Evolutionary conservation across 1,139 yeast species (phyloP).

Genomic region (Kazachstania sp.): DNA sequence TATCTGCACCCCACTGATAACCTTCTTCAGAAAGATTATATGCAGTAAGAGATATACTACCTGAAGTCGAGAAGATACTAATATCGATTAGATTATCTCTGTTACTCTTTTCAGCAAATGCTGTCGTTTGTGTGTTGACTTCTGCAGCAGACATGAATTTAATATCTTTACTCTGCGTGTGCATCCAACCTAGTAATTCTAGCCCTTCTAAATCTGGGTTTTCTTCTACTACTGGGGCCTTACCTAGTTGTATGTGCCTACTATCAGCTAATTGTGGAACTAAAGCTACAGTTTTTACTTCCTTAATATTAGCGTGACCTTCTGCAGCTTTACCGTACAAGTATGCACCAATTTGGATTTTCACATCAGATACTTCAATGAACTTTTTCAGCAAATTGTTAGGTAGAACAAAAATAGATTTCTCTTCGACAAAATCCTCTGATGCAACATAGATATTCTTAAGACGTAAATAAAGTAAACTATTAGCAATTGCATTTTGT

Average conservation of each 20-base stretch:
- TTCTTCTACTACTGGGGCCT: slow-evolving; percentile 36
- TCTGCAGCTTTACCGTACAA: slow-evolving; percentile 68
- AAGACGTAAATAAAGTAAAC: slow-evolving; percentile 62
- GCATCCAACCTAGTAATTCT: slow-evolving; percentile 73
- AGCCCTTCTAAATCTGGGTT: slow-evolving; percentile 37
- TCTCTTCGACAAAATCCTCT: slow-evolving; percentile 47
- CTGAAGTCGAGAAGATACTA: slow-evolving; percentile 69
- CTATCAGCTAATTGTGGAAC: slow-evolving; percentile 84
- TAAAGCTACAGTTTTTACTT: slow-evolving; percentile 63
- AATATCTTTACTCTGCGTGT: slow-evolving; percentile 61
- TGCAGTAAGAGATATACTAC: slow-evolving; percentile 72
- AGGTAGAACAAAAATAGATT: slow-evolving; percentile 67
- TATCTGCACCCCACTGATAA: slow-evolving; percentile 64
- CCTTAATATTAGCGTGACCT: slow-evolving; percentile 67
- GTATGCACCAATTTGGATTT: slow-evolving; percentile 76
- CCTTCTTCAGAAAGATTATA: slow-evolving; percentile 58
- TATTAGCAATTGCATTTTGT: slow-evolving; percentile 70
- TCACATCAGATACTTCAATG: slow-evolving; percentile 69
- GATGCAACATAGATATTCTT: slow-evolving; percentile 70
- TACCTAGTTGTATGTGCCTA: slow-evolving; percentile 56
- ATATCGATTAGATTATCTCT: slow-evolving; percentile 44
- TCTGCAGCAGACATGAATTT: slow-evolving; percentile 63
- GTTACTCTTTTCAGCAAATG: slow-evolving; percentile 31
- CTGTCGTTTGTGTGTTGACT: slow-evolving; percentile 50
- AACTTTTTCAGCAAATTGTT: slow-evolving; percentile 71